Percentiles rank a stretch among this genome's conserved stretches.
Evolutionary conservation across 2,329 filamentous ascomycete species (phyloP).

Genomic region (Penicillium verrucosum): DNA sequence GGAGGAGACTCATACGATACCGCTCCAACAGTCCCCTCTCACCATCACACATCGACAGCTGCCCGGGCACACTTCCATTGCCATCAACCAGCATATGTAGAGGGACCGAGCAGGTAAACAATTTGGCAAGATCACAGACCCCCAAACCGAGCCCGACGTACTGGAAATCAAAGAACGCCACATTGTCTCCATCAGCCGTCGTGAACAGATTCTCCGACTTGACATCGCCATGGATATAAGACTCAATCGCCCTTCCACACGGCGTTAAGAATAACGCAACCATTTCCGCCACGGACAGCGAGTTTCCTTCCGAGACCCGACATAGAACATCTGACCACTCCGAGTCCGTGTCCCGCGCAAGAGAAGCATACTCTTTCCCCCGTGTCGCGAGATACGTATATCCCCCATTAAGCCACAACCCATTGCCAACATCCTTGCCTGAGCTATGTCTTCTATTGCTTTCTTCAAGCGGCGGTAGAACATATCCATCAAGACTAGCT

Average conservation of each 20-base stretch:
- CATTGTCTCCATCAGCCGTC: constrained; percentile 46
- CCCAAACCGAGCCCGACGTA: constrained; percentile 64
- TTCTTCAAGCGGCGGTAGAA: constrained; percentile 57
- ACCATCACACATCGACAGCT: constrained; percentile 50
- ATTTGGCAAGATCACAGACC: constrained; percentile 63
- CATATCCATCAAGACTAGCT: constrained; percentile 27
- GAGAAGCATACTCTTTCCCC: constrained; percentile 52
- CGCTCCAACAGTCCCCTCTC: constrained; percentile 52
- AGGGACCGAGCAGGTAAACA: constrained; percentile 65
- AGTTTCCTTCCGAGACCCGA: constrained; percentile 16
- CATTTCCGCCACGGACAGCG: constrained; percentile 49
- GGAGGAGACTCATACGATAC: constrained; percentile 40
- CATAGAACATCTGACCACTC: constrained; percentile 58
- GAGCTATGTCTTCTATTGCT: constrained; percentile 29
- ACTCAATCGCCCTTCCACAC: constrained; percentile 47
- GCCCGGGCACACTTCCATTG: constrained; percentile 31
- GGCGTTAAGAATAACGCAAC: constrained; percentile 54
- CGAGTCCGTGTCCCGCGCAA: constrained; percentile 47
- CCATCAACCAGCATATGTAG: constrained; percentile 48
- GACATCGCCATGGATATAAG: constrained; percentile 65
- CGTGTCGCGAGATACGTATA: constrained; percentile 68
- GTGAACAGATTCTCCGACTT: constrained; percentile 68
- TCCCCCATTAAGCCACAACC: constrained; percentile 63
- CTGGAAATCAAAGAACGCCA: constrained; percentile 68
- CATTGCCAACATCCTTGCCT: constrained; percentile 18